Evolutionary conservation across 2,329 filamentous ascomycete genomes (phyloP).

Genomic region (Pseudocercospora ulei): DNA sequence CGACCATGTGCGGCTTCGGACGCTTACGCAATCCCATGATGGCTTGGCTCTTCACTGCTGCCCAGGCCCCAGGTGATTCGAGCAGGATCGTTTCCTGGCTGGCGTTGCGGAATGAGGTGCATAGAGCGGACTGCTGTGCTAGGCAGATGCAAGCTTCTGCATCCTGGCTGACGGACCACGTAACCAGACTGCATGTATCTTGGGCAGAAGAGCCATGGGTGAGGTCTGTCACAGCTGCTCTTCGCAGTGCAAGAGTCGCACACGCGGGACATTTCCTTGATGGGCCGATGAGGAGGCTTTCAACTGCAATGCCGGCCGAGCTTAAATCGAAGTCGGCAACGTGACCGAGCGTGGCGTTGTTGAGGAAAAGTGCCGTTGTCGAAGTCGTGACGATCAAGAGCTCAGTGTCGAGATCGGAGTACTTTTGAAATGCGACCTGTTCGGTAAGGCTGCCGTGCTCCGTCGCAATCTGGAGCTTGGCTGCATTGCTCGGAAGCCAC

Average conservation of each 20-base stretch:
- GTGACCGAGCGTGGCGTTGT: slow-evolving; percentile 18
- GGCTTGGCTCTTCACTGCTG: slow-evolving; percentile 19
- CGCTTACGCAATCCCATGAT: slow-evolving; percentile 26
- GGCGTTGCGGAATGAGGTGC: slow-evolving; percentile 15
- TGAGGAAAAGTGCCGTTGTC: slow-evolving; percentile 19
- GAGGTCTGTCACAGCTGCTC: slow-evolving; percentile 55
- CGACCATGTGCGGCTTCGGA: slow-evolving; percentile 14
- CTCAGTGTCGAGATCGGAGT: slow-evolving; percentile 24
- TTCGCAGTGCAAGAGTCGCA: slow-evolving; percentile 49
- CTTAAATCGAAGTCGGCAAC: slow-evolving; percentile 18
- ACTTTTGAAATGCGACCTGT: slow-evolving; percentile 20
- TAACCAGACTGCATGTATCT: slow-evolving; percentile 18
- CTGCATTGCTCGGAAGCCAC: slow-evolving; percentile 18
- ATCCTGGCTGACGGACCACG: slow-evolving; percentile 26
- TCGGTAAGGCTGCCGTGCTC: slow-evolving; percentile 17
- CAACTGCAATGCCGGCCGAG: slow-evolving; percentile 8
- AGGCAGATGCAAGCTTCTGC: slow-evolving; percentile 29
- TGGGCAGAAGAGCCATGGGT: not conserved
- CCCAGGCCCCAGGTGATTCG: slow-evolving; percentile 22
- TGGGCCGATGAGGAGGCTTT: slow-evolving; percentile 19
- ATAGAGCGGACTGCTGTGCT: slow-evolving; percentile 12
- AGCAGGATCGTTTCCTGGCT: slow-evolving; percentile 13
- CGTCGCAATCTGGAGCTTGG: slow-evolving; percentile 14
- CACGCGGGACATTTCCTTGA: slow-evolving; percentile 44
- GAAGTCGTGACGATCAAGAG: slow-evolving; percentile 22